Evolutionary conservation across 1,284 basidiomycete genomes (phyloP), one percentile per base, ranked within the genome.

Genomic region (Cryptococcus maquisensis): DNA sequence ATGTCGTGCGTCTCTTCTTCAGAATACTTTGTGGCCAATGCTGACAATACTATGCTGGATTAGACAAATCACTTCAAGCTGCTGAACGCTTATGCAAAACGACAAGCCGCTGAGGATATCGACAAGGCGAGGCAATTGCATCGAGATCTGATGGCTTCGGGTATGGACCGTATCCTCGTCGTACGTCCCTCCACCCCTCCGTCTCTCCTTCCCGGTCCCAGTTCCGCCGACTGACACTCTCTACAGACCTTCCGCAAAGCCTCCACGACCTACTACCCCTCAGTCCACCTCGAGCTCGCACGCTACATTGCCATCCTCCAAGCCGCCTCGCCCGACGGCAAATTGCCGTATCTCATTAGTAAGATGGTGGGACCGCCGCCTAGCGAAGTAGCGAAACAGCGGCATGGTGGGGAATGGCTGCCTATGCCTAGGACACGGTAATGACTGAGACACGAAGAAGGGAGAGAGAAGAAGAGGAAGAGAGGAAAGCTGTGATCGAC

Each of bases 181-280:
- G 77, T 79, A 46, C 62, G 77, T 68, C 10, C 2, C 6, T 2
- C 12, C 13, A 10, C 41, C 47, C 2, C 23, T n/a, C 24, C 16
- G 15, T 20, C 3, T 12, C 13, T 16, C 48, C 18, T n/a, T n/a
- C n/a, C n/a, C n/a, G n/a, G n/a, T n/a, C n/a, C n/a, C n/a, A n/a
- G n/a, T n/a, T n/a, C n/a, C n/a, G n/a, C n/a, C 24, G 7, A 12
- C 20, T 49, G 20, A 26, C 56, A 52, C 12, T 24, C 42, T 20
- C 42, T 23, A 9, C 67, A 96, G 92, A 89, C 93, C 41, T 83
- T 90, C 1, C 86, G 93, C 51, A 95, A 95, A 74, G 90, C 93
- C 8, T 95, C 92, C 7, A 85, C 86, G 13, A 86, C 87, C 10
- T 95, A 95, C 73, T 97, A 97, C 73, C 90, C 91, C 0, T 87